Percentiles rank a stretch among this genome's conserved stretches.
Conservation (phyloP, 768 basidiomycete species). For the Chiua virens region DNA sequence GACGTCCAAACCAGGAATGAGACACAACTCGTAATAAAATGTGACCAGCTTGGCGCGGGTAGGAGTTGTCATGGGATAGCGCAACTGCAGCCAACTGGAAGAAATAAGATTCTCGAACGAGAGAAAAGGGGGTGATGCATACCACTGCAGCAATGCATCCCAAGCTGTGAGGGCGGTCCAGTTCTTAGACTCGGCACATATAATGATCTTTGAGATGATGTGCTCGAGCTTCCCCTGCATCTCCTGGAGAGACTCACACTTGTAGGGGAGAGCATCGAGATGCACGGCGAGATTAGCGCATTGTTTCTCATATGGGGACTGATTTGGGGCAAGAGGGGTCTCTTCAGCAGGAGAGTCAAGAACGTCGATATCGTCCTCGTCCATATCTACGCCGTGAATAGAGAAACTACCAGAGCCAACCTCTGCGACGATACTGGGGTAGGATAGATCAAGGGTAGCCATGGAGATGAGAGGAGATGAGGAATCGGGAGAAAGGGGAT, state of each 20-base stretch:
- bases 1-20: conserved; percentile 74
- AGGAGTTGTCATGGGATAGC: conserved; percentile 70
- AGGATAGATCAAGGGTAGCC: conserved; percentile 19
- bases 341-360: conserved; percentile 42
- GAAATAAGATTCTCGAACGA: conserved; percentile 5
- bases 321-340: conserved; percentile 21
- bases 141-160: conserved; percentile 83
- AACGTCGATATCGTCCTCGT: conserved; percentile 54
- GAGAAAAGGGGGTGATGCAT: conserved; percentile 17
- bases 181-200: conserved; percentile 73
- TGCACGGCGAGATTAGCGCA: conserved; percentile 62
- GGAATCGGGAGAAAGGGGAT: conserved; percentile 12
- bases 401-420: conserved; percentile 23
- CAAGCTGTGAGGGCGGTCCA: conserved; percentile 74
- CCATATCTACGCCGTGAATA: conserved; percentile 42
- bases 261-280: conserved; percentile 67
- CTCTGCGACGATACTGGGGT: conserved; percentile 26
- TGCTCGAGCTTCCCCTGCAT: conserved; percentile 70
- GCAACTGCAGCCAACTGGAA: conserved; percentile 75
- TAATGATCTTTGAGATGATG: conserved; percentile 65
- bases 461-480: conserved; percentile 23
- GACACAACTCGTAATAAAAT: conserved; percentile 77
- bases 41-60: conserved; percentile 70
- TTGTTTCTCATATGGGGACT: conserved; percentile 55
- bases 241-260: conserved; percentile 66